phyloP scores from a whole-genome alignment of 2,329 filamentous ascomycete genomes.

The Ophiosphaerella korrae region DNA sequence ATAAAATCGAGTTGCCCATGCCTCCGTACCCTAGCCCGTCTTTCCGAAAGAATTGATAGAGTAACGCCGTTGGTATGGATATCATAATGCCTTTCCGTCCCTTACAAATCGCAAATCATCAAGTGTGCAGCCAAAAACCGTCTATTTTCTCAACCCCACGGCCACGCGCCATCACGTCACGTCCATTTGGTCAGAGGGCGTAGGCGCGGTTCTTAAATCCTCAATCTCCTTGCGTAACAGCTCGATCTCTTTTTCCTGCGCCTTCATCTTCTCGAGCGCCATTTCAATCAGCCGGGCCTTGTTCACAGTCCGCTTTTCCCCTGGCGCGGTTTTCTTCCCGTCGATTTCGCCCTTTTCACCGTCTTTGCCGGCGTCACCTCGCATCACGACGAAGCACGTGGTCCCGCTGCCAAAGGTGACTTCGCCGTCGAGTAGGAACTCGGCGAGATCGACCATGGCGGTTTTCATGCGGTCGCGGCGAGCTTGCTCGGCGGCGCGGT shows the following conservation, averaged over 20 bases:
- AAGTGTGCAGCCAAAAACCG: too few relatives aligned
- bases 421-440: conserved; percentile 37
- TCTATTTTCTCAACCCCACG: too few relatives aligned
- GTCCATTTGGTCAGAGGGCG: conserved; percentile 26
- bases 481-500: conserved; percentile 39
- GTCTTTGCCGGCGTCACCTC: conserved; percentile 15
- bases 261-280: conserved; percentile 38
- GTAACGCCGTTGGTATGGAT: too few relatives aligned
- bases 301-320: conserved; percentile 37
- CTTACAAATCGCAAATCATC: too few relatives aligned
- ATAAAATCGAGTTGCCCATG: too few relatives aligned
- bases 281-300: conserved; percentile 38
- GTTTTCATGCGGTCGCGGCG: conserved; percentile 40
- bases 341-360: conserved; percentile 7
- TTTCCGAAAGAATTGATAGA: too few relatives aligned
- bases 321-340: conserved; percentile 13
- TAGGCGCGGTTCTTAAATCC: conserved; percentile 13
- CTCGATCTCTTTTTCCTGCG: conserved; percentile 36
- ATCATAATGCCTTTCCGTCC: too few relatives aligned
- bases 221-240: conserved; percentile 31
- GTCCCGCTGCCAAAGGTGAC: conserved; percentile 39
- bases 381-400: conserved; percentile 38
- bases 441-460: conserved; percentile 38
- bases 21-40: too few relatives aligned
- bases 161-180: too few relatives aligned